Conservation (phyloP, 495 filamentous ascomycete species). For the Hyaloscypha finlandica region DNA sequence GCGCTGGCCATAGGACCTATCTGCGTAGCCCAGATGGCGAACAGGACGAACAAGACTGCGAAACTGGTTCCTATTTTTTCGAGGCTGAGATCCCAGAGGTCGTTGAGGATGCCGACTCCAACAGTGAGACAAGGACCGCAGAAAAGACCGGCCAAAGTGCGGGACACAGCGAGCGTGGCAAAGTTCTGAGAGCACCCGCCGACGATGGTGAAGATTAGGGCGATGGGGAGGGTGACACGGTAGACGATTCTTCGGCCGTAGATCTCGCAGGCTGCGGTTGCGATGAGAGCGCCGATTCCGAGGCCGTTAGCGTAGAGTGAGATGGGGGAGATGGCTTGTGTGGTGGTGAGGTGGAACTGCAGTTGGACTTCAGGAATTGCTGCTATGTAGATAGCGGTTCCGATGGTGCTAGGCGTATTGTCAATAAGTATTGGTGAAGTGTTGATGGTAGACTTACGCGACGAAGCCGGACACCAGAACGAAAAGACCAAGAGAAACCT, state of each 20-base stretch:
- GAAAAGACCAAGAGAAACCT: not conserved
- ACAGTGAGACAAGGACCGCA: constrained; percentile 55
- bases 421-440: not conserved
- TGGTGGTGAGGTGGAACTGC: constrained; percentile 49
- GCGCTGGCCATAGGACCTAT: constrained; percentile 11
- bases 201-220: constrained; percentile 62
- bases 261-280: constrained; percentile 59
- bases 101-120: constrained; percentile 48
- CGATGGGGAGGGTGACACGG: constrained; percentile 46
- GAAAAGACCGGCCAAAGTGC: constrained; percentile 61
- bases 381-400: constrained; percentile 53
- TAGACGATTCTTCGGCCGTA: constrained; percentile 54
- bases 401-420: constrained; percentile 43
- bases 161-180: constrained; percentile 52
- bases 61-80: constrained; percentile 16
- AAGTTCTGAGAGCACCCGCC: constrained; percentile 56
- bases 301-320: constrained; percentile 58
- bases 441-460: not conserved
- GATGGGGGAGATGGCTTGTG: constrained; percentile 52
- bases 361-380: constrained; percentile 42
- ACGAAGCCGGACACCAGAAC: not conserved
- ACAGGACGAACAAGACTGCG: constrained; percentile 8
- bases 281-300: constrained; percentile 58
- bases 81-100: constrained; percentile 19
- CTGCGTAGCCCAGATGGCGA: constrained; percentile 7